Conservation (phyloP, 306 rosid species). For the Acacia melanoxylon region DNA sequence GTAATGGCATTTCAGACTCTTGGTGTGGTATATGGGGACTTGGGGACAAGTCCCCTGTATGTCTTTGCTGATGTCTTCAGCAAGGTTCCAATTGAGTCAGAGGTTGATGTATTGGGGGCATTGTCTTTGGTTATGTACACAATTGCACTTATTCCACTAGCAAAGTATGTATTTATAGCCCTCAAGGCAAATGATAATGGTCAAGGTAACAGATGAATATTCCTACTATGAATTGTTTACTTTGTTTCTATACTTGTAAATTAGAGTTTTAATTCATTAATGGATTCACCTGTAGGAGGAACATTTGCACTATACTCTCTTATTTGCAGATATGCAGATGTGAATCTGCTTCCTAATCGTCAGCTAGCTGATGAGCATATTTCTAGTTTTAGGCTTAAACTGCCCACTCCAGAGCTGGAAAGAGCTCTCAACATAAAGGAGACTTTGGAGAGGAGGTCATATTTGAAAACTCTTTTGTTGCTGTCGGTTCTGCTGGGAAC, state of each 20-base stretch:
- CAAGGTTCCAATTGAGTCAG: constrained; percentile 69
- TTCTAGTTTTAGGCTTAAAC: constrained; percentile 85
- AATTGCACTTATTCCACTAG: constrained; percentile 83
- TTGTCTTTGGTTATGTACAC: constrained; percentile 91
- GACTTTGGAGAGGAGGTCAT: constrained; percentile 58
- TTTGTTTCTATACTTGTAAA: constrained; percentile 21
- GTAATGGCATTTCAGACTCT: constrained; percentile 88
- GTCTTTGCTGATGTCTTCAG: constrained; percentile 92
- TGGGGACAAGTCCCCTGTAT: constrained; percentile 97
- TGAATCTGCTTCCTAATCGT: constrained; percentile 80
- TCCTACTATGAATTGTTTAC: constrained; percentile 14
- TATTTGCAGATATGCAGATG: constrained; percentile 93
- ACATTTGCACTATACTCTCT: constrained; percentile 95
- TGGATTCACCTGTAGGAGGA: constrained; percentile 73
- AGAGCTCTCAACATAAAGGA: constrained; percentile 87
- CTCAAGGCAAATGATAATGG: constrained; percentile 98
- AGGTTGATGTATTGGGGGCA: constrained; percentile 90
- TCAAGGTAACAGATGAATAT: constrained; percentile 60
- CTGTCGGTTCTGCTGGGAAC: constrained; percentile 91
- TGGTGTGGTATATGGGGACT: constrained; percentile 94
- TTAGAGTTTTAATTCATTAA: constrained; percentile 6
- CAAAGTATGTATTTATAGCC: constrained; percentile 88
- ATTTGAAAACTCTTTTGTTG: constrained; percentile 65
- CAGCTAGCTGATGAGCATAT: constrained; percentile 89
- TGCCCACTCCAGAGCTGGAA: constrained; percentile 90